These are phyloP conservation scores for Chrysanthemum makinoi DNA, from an alignment of 129 eudicot genomes.

Conservation along the genomic window DNA sequence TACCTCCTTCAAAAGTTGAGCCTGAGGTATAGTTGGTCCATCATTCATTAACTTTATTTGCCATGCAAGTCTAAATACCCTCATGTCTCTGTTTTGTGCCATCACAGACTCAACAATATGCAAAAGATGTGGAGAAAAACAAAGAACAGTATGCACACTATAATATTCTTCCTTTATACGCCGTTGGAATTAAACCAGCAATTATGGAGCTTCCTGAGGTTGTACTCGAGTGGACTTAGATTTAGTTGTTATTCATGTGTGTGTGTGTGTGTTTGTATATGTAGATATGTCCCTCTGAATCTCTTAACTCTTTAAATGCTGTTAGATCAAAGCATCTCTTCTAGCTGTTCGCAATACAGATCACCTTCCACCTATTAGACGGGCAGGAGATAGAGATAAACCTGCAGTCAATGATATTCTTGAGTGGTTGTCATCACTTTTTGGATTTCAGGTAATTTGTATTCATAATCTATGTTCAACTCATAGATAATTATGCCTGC, in stretches of 20 bases:
- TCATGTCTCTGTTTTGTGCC: conserved; percentile 14
- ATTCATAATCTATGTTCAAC: conserved; percentile 10
- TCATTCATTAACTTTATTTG: conserved; percentile 18
- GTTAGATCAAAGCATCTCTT: conserved; percentile 78
- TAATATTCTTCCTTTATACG: conserved; percentile 88
- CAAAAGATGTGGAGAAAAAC: conserved; percentile 83
- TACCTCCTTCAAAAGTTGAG: conserved; percentile 66
- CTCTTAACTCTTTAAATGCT: conserved; percentile 14
- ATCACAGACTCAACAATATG: conserved; percentile 63
- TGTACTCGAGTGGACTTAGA: conserved; percentile 17
- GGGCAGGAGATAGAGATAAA: conserved; percentile 63
- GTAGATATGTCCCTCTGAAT: conserved; percentile 9
- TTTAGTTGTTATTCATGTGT: neutral
- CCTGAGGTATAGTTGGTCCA: conserved; percentile 46
- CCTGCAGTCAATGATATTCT: conserved; percentile 70
- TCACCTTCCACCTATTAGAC: conserved; percentile 62
- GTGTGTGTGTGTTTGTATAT: neutral
- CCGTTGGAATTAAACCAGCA: conserved; percentile 84
- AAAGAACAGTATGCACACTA: conserved; percentile 82
- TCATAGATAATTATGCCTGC: conserved; percentile 1
- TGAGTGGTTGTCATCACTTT: conserved; percentile 88
- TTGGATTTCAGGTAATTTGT: conserved; percentile 88
- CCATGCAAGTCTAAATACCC: conserved; percentile 14
- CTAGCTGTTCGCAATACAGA: conserved; percentile 59
- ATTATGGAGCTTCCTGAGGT: conserved; percentile 99